Percentiles rank a stretch among this genome's conserved stretches.
Evolutionary conservation across 1,284 basidiomycete genomes (phyloP).

Genomic region (Pyrrhoderma lamaoense): DNA sequence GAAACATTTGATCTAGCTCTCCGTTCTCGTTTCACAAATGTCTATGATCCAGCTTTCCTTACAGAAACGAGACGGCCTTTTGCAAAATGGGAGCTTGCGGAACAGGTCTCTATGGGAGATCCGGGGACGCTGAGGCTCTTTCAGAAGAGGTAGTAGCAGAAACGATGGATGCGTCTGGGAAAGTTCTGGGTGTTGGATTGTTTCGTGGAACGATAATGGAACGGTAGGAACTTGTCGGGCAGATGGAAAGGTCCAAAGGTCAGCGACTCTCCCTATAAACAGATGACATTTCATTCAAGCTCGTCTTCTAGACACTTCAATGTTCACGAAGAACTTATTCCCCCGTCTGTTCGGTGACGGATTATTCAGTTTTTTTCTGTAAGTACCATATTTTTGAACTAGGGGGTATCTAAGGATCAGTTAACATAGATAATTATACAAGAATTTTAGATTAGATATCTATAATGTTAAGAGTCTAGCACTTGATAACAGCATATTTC

Average conservation of each 20-base stretch:
- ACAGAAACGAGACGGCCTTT: conserved; percentile 65
- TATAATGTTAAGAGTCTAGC: too few relatives aligned
- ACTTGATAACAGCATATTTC: too few relatives aligned
- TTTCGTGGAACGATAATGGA: conserved; percentile 61
- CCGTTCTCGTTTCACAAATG: conserved; percentile 50
- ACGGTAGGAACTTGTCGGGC: conserved; percentile 44
- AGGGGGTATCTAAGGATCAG: too few relatives aligned
- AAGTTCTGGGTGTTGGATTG: conserved; percentile 71
- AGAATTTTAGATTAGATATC: too few relatives aligned
- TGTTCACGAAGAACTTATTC: conserved; percentile 56
- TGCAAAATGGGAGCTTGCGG: conserved; percentile 74
- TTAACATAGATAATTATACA: too few relatives aligned
- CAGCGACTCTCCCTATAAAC: conserved; percentile 21
- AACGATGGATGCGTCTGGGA: conserved; percentile 56
- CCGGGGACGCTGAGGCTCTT: conserved; percentile 35
- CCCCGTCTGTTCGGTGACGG: conserved; percentile 18
- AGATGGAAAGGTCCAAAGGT: conserved; percentile 55
- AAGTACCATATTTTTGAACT: too few relatives aligned
- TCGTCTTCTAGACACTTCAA: conserved; percentile 58
- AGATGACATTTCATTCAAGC: conserved; percentile 4
- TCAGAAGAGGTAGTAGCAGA: conserved; percentile 72
- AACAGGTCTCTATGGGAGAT: conserved; percentile 40
- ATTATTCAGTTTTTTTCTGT: too few relatives aligned
- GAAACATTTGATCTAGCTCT: conserved; percentile 62
- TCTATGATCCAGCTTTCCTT: conserved; percentile 46